phyloP scores from a whole-genome alignment of 164 flowering plant genomes.

The Vitis amurensis region DNA sequence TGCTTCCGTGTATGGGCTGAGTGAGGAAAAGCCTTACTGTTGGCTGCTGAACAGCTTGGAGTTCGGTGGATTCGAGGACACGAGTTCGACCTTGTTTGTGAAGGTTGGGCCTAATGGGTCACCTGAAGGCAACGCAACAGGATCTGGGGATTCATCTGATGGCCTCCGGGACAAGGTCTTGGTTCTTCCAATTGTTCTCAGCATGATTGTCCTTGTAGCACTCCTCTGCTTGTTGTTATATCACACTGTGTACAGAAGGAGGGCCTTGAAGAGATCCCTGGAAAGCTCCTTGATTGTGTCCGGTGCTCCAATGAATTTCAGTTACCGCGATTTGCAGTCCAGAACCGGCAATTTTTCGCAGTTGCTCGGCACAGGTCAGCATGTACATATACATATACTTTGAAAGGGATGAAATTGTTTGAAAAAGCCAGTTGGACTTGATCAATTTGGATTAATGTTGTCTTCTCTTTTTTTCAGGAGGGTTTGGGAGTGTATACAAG shows the following conservation, averaged over 20 bases:
- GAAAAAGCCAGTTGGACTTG: background rate
- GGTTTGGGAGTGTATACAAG: conserved; percentile 88
- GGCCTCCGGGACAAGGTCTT: conserved; percentile 40
- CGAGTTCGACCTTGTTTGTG: conserved; percentile 73
- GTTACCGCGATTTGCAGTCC: conserved; percentile 64
- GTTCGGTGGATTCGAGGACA: conserved; percentile 81
- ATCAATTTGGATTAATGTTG: background rate
- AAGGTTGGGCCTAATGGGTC: conserved; percentile 48
- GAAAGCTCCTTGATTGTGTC: conserved; percentile 47
- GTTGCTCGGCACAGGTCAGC: conserved; percentile 71
- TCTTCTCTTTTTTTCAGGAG: conserved; percentile 47
- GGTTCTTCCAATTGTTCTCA: conserved; percentile 65
- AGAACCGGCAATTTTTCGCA: conserved; percentile 54
- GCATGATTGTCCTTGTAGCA: conserved; percentile 49
- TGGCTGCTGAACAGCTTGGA: conserved; percentile 78
- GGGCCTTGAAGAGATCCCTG: conserved; percentile 36
- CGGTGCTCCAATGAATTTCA: conserved; percentile 74
- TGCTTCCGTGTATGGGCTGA: conserved; percentile 83
- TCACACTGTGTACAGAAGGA: conserved; percentile 45
- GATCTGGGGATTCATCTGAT: conserved; percentile 21
- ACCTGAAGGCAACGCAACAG: conserved; percentile 2
- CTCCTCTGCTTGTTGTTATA: conserved; percentile 58
- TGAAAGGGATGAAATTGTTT: background rate
- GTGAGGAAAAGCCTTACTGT: conserved; percentile 78
- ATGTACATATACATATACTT: background rate